Base-by-base conservation (phyloP, 768 basidiomycete genomes). In the Tremella yokohamensis region DNA sequence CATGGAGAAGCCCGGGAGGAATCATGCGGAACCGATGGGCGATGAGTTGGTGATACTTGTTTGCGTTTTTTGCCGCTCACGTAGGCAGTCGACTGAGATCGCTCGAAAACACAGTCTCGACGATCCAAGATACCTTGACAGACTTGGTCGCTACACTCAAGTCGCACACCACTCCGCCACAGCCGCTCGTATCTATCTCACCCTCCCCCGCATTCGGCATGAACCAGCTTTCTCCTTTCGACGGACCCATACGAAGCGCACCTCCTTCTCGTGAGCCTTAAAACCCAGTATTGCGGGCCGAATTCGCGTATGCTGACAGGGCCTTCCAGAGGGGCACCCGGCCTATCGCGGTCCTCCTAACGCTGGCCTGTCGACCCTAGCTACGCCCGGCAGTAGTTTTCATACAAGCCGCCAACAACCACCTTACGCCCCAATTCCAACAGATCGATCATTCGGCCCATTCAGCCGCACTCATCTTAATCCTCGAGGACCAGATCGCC, bases 71-170 rank as follows among this genome's bases (percentile, higher is more conserved):
- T 19, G 19, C 19, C 20, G 15, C 47, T 53, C 18, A 54, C 45
- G 25, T 34, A 26, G 56, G 13, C 70, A 94, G 92, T 75, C 90
- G 92, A 50, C 93, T 96, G 62, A 85, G 89, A 68, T 90, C 85
- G 70, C 83, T 96, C 54, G 92, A 96, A 77, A 65, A 82, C 24
- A 89, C 90, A 76, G 91, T 94, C 54, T 83, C 87, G 25, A 81
- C 84, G 12, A 94, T 94, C 49, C 87, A 89, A 65, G 87, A 80
- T 65, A 87, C 84, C 0, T 81, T 97, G 11, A 79, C 84, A 52
- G 92, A 94, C 70, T 83, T 97, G 58, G 84, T 88, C 52, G 80
- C 83, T 16, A 85, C 89, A 64, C 77, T 96, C 40, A 87, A 89
- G n/a, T 80, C 61, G 37, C n/a, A 22, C 22, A n/a, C 22, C n/a